phyloP scores from a whole-genome alignment of 116 monocot species.

The Thalassia testudinum region DNA sequence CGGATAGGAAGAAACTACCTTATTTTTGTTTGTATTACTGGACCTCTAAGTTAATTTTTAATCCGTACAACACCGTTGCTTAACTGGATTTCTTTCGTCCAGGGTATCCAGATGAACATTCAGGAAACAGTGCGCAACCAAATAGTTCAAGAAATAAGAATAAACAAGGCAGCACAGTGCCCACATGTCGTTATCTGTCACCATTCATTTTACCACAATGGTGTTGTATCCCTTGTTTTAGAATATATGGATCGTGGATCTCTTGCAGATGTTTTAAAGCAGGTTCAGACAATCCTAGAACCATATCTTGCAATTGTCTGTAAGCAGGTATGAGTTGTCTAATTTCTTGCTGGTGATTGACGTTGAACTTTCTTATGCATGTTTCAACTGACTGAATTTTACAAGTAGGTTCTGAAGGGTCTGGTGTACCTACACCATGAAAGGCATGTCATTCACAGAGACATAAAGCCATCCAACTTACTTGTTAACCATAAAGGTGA shows the following conservation, averaged over 20 bases:
- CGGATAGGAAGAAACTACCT: too few species aligned
- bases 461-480: conserved; percentile 90
- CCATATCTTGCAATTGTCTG: conserved; percentile 95
- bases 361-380: too few species aligned
- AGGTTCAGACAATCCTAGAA: conserved; percentile 86
- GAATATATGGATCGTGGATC: conserved; percentile 98
- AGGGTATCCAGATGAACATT: conserved; percentile 98
- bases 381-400: background rate
- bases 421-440: conserved; percentile 83
- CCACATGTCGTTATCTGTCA: conserved; percentile 80
- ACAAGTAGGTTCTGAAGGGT: conserved; percentile 66
- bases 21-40: too few species aligned
- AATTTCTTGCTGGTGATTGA: too few species aligned
- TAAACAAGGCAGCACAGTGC: conserved; percentile 74
- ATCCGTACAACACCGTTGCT: too few species aligned
- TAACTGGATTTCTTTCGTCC: background rate
- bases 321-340: conserved; percentile 77
- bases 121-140: conserved; percentile 85
- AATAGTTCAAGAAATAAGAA: conserved; percentile 95
- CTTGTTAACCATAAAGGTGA: conserved; percentile 92
- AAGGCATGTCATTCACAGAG: conserved; percentile 89
- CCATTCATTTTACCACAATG: conserved; percentile 93
- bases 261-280: conserved; percentile 79
- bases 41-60: too few species aligned
- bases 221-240: conserved; percentile 84